Conservation (phyloP, 805 yeast genomes). For the Metschnikowia peoriensis region DNA sequence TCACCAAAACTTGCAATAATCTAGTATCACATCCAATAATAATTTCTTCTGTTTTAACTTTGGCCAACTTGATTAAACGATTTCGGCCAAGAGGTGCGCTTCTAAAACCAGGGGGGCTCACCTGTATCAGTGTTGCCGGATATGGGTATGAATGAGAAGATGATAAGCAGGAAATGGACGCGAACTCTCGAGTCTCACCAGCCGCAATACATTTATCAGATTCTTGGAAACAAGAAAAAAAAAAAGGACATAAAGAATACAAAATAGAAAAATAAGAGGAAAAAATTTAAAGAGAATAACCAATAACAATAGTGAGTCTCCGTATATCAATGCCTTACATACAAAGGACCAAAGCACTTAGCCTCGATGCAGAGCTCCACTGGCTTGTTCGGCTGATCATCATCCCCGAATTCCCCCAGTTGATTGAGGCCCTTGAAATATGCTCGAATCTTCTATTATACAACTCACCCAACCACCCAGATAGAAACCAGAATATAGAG, state of each 20-base stretch:
- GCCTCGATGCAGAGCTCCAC: slow-evolving; percentile 20
- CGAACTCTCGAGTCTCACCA: neutral
- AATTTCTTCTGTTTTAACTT: too few relatives aligned
- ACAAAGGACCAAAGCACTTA: slow-evolving; percentile 6
- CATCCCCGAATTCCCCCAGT: slow-evolving; percentile 19
- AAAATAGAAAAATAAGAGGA: too few relatives aligned
- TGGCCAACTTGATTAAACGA: too few relatives aligned
- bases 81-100: too few relatives aligned
- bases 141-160: neutral
- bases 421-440: slow-evolving; percentile 36
- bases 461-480: slow-evolving; percentile 38
- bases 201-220: neutral
- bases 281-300: too few relatives aligned
- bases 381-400: slow-evolving; percentile 18
- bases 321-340: neutral
- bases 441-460: slow-evolving; percentile 36
- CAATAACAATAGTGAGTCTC: too few relatives aligned
- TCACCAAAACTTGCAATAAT: too few relatives aligned
- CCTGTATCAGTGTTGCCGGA: too few relatives aligned
- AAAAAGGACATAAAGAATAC: too few relatives aligned
- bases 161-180: neutral
- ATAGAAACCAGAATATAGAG: slow-evolving; percentile 23
- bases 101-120: too few relatives aligned
- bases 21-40: too few relatives aligned
- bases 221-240: too few relatives aligned